Evolutionary conservation across 1,284 basidiomycete genomes (phyloP).

Genomic region (Sanguinoderma infundibulare): DNA sequence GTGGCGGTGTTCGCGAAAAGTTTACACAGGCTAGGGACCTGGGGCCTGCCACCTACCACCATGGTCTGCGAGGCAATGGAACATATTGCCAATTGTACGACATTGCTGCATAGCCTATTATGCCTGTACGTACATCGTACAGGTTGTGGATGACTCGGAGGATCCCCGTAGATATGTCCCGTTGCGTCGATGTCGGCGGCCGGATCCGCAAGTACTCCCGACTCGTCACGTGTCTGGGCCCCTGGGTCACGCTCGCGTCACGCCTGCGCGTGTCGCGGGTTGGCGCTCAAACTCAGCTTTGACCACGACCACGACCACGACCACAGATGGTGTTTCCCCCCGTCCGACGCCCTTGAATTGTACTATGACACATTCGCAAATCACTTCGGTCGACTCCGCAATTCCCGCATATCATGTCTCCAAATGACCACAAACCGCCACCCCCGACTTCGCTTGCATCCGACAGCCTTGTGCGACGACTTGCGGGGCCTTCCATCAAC

Average conservation of each 20-base stretch:
- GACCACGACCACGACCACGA: too few relatives aligned
- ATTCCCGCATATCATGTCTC: not conserved
- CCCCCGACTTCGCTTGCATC: slow-evolving; percentile 51
- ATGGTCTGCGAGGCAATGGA: not conserved
- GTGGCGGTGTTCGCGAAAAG: not conserved
- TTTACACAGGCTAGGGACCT: not conserved
- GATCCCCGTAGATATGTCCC: too few relatives aligned
- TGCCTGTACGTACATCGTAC: not conserved
- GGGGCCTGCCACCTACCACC: not conserved
- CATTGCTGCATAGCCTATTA: not conserved
- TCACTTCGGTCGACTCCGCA: not conserved
- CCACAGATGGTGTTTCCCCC: too few relatives aligned
- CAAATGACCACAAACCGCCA: slow-evolving; percentile 6
- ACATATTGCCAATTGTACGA: not conserved
- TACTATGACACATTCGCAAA: not conserved
- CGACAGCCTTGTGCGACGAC: slow-evolving; percentile 69
- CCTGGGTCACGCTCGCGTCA: too few relatives aligned
- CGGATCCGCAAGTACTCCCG: too few relatives aligned
- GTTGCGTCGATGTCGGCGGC: too few relatives aligned
- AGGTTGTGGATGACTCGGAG: not conserved
- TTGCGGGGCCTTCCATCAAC: slow-evolving; percentile 77
- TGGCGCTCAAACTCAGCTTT: too few relatives aligned
- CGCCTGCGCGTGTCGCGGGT: too few relatives aligned
- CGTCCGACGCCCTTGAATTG: too few relatives aligned
- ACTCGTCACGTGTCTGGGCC: too few relatives aligned